Base-by-base conservation (phyloP, 441 rosid species). In the Pelargonium australe region DNA sequence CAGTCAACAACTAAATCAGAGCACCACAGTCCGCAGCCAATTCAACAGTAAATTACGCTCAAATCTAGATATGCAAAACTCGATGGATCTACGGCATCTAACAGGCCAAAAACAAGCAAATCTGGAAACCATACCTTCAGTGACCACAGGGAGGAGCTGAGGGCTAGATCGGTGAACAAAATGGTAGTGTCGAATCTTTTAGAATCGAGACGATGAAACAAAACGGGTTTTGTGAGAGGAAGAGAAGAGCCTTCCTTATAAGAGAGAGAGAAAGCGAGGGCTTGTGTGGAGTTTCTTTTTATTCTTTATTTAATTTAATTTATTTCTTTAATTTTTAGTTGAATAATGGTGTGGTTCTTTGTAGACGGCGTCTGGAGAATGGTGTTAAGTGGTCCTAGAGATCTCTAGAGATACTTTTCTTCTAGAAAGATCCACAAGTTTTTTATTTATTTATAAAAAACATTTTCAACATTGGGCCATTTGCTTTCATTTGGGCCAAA, bases 1-100 rank as follows among this genome's bases (percentile, higher is more conserved):
- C 41, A 23, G 12, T 23, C 65, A 20, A 11, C 5, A 28, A 20
- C 2, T 11, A 23, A 11, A 62, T 23, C 41, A 57, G 25, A 57
- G 8, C 62, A 57, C 25, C 62, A 57, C 62, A 57, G 20, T 17
- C 62, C 62, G 13, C 62, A 57, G 25, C 62, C 25, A 57, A 57
- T 57, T 57, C 62, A 57, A 57, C 62, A 57, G 25, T 8, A 10
- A 19, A 57, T 23, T 25, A n/a, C 37, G 25, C 28, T 57, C 11
- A 57, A 10, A 57, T 25, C 62, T 57, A 57, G 25, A 16, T 3
- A 57, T 57, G 25, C 62, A 57, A 57, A 17, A 17, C 19, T 0
- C 12, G 20, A 25, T 37, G 28, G 65, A 62, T 62, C 65, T 62
- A 62, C 41, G 20, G 25, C 25, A 19, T 57, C 62, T 57, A 57